phyloP scores from a whole-genome alignment of 495 filamentous ascomycete genomes.

The Trichoderma erinaceum region DNA sequence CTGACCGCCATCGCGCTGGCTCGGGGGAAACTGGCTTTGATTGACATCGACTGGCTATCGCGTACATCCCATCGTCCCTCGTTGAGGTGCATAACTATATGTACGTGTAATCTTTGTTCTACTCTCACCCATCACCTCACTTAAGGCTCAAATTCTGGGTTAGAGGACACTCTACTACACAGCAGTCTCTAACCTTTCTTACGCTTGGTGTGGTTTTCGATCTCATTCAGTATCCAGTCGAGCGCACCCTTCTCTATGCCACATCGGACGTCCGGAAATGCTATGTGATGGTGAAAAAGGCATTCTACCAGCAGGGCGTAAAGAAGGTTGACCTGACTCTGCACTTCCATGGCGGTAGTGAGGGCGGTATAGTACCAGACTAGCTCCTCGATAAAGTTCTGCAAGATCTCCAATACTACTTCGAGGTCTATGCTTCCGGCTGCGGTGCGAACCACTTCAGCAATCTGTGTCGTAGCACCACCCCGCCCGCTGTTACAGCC shows the following conservation, averaged over 20 bases:
- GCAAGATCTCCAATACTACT: slow-evolving; percentile 55
- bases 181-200: slow-evolving; percentile 67
- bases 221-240: slow-evolving; percentile 66
- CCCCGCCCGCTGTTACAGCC: too few relatives aligned
- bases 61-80: neutral
- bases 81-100: neutral
- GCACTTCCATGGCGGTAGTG: slow-evolving; percentile 79
- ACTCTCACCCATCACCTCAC: slow-evolving; percentile 49
- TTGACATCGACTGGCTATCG: neutral
- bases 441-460: slow-evolving; percentile 85
- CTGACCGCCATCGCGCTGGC: neutral
- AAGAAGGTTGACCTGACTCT: slow-evolving; percentile 70
- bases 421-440: slow-evolving; percentile 85
- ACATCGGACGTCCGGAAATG: slow-evolving; percentile 60
- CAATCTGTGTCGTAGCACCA: slow-evolving; percentile 52
- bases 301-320: slow-evolving; percentile 50
- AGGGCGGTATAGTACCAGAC: slow-evolving; percentile 68
- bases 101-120: neutral
- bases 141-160: slow-evolving; percentile 58
- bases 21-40: neutral
- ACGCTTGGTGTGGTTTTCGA: slow-evolving; percentile 72
- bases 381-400: slow-evolving; percentile 73
- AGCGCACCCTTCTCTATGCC: slow-evolving; percentile 67
- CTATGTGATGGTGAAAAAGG: slow-evolving; percentile 52
- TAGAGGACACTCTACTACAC: slow-evolving; percentile 63